These are phyloP conservation scores for Penicillium sp. DNA, from an alignment of 2,329 filamentous ascomycete species.

Conservation along the genomic window DNA sequence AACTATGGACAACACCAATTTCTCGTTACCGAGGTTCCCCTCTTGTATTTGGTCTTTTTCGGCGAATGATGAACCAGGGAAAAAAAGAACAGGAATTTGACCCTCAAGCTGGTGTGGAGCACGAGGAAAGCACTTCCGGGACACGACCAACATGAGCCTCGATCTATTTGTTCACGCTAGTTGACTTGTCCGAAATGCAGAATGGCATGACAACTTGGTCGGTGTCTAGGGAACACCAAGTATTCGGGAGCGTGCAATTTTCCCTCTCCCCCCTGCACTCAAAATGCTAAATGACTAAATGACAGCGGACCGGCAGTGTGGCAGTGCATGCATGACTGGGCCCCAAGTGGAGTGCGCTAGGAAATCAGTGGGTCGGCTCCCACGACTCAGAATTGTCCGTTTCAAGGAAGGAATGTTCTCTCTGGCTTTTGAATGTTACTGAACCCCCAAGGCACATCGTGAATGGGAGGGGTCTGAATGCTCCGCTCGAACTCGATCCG, in stretches of 20 bases:
- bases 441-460: background rate
- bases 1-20: background rate
- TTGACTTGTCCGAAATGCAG: background rate
- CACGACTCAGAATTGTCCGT: slow-evolving; percentile 23
- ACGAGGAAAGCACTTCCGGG: slow-evolving; percentile 17
- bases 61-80: slow-evolving; percentile 10
- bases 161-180: background rate
- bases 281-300: slow-evolving; percentile 11
- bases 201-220: background rate
- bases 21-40: background rate
- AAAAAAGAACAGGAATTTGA: slow-evolving; percentile 2
- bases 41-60: background rate
- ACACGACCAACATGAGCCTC: slow-evolving; percentile 9
- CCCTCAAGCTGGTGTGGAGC: slow-evolving; percentile 23
- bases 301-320: slow-evolving; percentile 29
- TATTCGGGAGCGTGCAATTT: background rate
- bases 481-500: slow-evolving; percentile 1
- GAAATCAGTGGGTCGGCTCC: slow-evolving; percentile 23
- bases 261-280: slow-evolving; percentile 10
- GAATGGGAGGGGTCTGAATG: background rate
- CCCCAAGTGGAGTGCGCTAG: slow-evolving; percentile 24
- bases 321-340: slow-evolving; percentile 29
- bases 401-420: slow-evolving; percentile 24
- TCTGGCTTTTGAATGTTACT: slow-evolving; percentile 14
- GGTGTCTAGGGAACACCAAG: background rate